Evolutionary conservation across 225 moss, liverwort and hornwort species (phyloP).

Genomic region (Neckera pumila): DNA sequence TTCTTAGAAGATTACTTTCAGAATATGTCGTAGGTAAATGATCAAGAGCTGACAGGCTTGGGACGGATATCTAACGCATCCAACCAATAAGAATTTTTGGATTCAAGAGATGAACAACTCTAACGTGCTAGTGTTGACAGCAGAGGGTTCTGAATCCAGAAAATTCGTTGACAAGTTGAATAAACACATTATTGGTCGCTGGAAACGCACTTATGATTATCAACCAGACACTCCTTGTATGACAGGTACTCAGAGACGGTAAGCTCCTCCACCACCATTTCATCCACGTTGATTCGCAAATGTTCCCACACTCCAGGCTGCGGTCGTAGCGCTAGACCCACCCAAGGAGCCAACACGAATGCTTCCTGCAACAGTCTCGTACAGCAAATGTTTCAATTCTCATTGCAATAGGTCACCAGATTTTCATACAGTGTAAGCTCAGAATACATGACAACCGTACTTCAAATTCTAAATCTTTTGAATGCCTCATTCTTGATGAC

Average conservation of each 20-base stretch:
- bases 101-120: not conserved
- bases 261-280: conserved; percentile 51
- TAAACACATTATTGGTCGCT: not conserved
- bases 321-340: conserved; percentile 67
- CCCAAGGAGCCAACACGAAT: conserved; percentile 62
- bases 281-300: conserved; percentile 69
- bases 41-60: not conserved
- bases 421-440: not conserved
- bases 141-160: not conserved
- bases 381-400: not conserved
- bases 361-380: conserved; percentile 52
- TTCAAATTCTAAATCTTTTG: not conserved
- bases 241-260: conserved; percentile 55
- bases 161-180: not conserved
- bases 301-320: conserved; percentile 80
- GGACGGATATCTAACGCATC: not conserved
- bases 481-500: not conserved
- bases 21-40: not conserved
- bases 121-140: not conserved
- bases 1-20: not conserved
- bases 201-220: not conserved
- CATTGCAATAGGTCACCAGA: not conserved
- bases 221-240: conserved; percentile 69
- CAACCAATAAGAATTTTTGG: no score
- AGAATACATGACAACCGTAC: not conserved